Base-by-base conservation (phyloP, 2,329 filamentous ascomycete species). In the Clathrospora elynae region DNA sequence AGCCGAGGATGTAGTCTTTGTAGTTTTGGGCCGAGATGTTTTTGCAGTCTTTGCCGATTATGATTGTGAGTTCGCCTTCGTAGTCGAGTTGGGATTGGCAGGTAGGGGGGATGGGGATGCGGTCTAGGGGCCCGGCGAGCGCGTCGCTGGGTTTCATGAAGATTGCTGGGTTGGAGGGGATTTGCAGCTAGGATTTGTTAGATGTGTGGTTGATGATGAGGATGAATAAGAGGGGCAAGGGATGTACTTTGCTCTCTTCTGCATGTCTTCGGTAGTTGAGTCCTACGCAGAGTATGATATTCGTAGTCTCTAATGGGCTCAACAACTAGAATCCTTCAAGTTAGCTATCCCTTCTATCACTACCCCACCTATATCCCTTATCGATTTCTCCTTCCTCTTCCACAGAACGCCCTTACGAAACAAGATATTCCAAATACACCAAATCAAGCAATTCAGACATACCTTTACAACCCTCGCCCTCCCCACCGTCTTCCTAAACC, bases 1-100 rank as follows among this genome's bases (percentile, higher is more conserved):
- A 86, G 18, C 83, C 83, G 2, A 86, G 76, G 4, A 86, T 74
- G 55, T 85, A 83, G 50, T 78, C 74, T 35, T 81, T 60, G 4
- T 81, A 81, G 18, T 84, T 75, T 0, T 71, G 73, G 52, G 82
- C 79, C 31, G 73, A 69, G 7, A 67, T 52, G 49, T 71, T 69
- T 32, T 70, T 70, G 39, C 55, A 62, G 51, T 67, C 64, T 9
- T 51, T 49, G 24, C 57, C 53, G 34, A 71, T 62, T 25, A 71
- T 41, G 30, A 70, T 46, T 38, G 65, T 68, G 28, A 71, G 64
- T 47, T 71, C 67, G 49, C 66, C 66, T 57, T 71, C 67, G 48
- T 71, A 71, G 53, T 71, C 67, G 17, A 69, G 58, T 30, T 51
- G 48, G 1, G 53, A 57, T 46, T 67, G 63, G 53, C 65, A 68